These are phyloP conservation scores for Solanum chaucha DNA, from an alignment of 257 asterid genomes.

Conservation along the genomic window DNA sequence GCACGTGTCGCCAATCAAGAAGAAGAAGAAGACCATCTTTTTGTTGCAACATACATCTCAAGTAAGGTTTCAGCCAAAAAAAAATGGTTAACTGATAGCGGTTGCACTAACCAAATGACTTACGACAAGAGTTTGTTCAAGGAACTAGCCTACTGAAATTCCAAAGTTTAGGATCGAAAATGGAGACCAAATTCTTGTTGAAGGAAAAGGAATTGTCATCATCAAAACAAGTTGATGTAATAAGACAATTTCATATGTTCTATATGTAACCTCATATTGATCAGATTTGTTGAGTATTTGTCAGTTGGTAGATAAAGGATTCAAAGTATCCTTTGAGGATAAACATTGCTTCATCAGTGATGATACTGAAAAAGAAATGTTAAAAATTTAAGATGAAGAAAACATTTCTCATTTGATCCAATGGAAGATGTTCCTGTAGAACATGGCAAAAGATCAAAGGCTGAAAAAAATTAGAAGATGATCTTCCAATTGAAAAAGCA, in stretches of 20 bases:
- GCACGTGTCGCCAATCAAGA: neutral
- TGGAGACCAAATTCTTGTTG: neutral
- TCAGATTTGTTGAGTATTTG: neutral
- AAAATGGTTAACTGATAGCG: neutral
- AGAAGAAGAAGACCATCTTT: neutral
- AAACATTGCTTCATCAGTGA: neutral
- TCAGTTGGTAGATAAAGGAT: neutral
- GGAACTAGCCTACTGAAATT: neutral
- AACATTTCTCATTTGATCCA: neutral
- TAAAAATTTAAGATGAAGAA: neutral
- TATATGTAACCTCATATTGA: neutral
- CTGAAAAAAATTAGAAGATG: neutral
- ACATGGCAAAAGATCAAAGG: neutral
- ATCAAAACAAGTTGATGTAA: neutral
- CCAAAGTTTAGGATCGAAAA: neutral
- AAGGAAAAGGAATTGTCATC: neutral
- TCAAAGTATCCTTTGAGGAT: neutral
- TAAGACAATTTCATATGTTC: neutral
- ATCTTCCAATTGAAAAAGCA: neutral
- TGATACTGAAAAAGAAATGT: neutral
- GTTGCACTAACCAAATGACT: neutral
- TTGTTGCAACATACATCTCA: neutral
- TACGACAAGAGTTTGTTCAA: neutral
- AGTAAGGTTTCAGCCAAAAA: neutral
- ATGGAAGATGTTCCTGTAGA: neutral